These are phyloP conservation scores for Auriculariales sp. DNA, from an alignment of 768 basidiomycete species.

Conservation along the genomic window DNA sequence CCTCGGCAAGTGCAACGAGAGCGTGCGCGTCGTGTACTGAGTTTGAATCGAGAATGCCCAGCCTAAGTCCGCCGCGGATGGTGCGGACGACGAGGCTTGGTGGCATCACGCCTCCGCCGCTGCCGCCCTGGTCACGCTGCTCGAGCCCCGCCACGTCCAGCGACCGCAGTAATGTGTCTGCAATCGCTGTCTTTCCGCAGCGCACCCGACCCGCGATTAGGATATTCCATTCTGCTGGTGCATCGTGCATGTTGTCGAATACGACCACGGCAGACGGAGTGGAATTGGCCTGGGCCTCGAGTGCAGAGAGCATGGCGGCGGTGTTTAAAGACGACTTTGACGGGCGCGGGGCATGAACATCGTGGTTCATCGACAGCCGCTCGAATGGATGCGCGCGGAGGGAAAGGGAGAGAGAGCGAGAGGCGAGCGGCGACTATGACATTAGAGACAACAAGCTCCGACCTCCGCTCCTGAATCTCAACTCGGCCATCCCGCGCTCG, in stretches of 20 bases:
- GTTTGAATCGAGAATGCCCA: too few relatives aligned
- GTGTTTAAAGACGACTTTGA: constrained; percentile 8
- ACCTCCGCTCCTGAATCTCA: too few relatives aligned
- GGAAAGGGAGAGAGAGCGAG: constrained; percentile 24
- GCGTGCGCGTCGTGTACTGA: too few relatives aligned
- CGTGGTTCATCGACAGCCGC: constrained; percentile 32
- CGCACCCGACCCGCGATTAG: constrained; percentile 73
- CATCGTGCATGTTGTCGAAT: constrained; percentile 19
- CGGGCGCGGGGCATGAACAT: constrained; percentile 12
- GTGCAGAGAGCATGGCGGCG: constrained; percentile 14
- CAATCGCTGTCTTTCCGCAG: constrained; percentile 77
- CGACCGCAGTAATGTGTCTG: constrained; percentile 75
- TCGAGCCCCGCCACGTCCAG: constrained; percentile 46
- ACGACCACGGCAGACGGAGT: constrained; percentile 10
- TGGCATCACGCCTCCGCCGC: constrained; percentile 55
- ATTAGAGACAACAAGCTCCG: constrained; percentile 40
- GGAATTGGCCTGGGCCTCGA: constrained; percentile 15
- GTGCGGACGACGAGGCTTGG: constrained; percentile 2
- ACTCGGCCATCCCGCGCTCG: background rate
- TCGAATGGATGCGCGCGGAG: constrained; percentile 35
- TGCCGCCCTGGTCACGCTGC: constrained; percentile 59
- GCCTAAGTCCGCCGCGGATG: background rate
- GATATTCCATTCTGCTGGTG: constrained; percentile 33
- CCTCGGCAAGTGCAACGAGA: background rate
- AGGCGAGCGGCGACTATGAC: constrained; percentile 47